Percentiles rank a stretch among this genome's conserved stretches.
Evolutionary conservation across 2,329 filamentous ascomycete species (phyloP).

Genomic region (Ophiocordyceps camponoti-saundersi): DNA sequence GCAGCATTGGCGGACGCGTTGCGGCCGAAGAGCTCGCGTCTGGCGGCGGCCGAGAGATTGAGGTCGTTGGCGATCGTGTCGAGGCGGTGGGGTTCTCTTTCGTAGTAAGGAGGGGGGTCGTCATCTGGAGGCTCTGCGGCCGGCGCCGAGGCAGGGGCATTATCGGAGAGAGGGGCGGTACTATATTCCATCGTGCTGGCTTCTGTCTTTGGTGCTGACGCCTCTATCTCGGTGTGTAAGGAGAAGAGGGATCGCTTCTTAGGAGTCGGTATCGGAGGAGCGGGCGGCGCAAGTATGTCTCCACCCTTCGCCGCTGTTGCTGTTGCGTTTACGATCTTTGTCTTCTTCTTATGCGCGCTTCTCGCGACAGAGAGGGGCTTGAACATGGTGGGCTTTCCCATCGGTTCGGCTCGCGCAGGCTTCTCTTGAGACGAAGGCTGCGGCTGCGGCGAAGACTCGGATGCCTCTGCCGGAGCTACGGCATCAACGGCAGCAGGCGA

Average conservation of each 20-base stretch:
- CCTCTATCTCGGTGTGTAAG: slow-evolving; percentile 26
- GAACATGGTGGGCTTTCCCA: slow-evolving; percentile 74
- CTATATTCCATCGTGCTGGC: slow-evolving; percentile 7
- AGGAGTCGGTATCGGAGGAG: slow-evolving; percentile 10
- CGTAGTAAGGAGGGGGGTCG: background rate
- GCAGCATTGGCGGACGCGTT: slow-evolving; percentile 20
- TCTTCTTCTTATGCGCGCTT: slow-evolving; percentile 54
- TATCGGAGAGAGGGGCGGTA: slow-evolving; percentile 37
- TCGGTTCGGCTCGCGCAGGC: slow-evolving; percentile 46
- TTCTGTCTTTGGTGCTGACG: slow-evolving; percentile 7
- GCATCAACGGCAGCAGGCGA: slow-evolving; percentile 10
- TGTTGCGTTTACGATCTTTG: too few relatives aligned
- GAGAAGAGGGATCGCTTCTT: slow-evolving; percentile 56
- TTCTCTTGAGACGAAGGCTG: slow-evolving; percentile 20
- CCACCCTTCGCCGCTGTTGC: slow-evolving; percentile 2
- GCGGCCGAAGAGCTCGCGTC: slow-evolving; percentile 75
- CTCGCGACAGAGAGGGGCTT: slow-evolving; percentile 72
- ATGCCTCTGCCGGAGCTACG: slow-evolving; percentile 21
- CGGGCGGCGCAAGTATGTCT: slow-evolving; percentile 2
- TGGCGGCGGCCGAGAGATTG: slow-evolving; percentile 59
- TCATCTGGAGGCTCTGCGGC: slow-evolving; percentile 10
- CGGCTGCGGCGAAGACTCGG: slow-evolving; percentile 24
- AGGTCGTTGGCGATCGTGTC: slow-evolving; percentile 58
- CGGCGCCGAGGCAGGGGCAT: slow-evolving; percentile 2
- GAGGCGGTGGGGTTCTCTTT: slow-evolving; percentile 33